A percentile compares a stretch with the other conserved stretches of the same genome.
Evolutionary conservation across 1,139 yeast genomes (phyloP).

Genomic region (Spencermartinsiella ligniputridi): DNA sequence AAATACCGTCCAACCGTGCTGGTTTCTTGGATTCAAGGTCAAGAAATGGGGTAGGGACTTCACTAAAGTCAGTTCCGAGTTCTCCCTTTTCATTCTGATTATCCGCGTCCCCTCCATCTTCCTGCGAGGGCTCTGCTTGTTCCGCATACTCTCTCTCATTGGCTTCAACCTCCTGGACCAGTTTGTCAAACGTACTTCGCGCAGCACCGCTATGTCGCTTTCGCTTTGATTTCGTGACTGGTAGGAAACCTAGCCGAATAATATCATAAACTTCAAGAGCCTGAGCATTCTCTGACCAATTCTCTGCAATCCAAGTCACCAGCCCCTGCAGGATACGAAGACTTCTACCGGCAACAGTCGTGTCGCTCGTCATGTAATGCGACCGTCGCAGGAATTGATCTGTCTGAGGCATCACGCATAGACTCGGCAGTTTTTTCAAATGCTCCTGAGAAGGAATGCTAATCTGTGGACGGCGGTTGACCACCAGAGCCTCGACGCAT

Average conservation of each 20-base stretch:
- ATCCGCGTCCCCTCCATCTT: background rate
- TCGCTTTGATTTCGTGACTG: background rate
- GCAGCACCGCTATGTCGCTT: background rate
- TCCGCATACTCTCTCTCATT: background rate
- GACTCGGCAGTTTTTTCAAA: constrained; percentile 6
- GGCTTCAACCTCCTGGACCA: background rate
- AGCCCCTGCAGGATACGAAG: constrained; percentile 9
- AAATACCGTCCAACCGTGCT: background rate
- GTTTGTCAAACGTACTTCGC: background rate
- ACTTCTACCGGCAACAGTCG: constrained; percentile 3
- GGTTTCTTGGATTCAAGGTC: background rate
- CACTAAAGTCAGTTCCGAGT: background rate
- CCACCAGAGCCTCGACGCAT: constrained; percentile 4
- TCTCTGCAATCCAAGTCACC: background rate
- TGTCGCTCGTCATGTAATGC: constrained; percentile 9
- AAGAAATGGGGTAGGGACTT: background rate
- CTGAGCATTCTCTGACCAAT: background rate
- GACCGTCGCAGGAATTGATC: constrained; percentile 5
- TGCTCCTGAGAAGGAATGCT: constrained; percentile 10
- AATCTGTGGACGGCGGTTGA: constrained; percentile 2
- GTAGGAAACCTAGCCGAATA: background rate
- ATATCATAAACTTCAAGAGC: background rate
- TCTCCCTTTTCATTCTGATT: background rate
- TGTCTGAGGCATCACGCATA: constrained; percentile 11
- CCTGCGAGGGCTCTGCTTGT: background rate